Conservation (phyloP, 2,329 filamentous ascomycete genomes). For the Aspergillus udagawae region DNA sequence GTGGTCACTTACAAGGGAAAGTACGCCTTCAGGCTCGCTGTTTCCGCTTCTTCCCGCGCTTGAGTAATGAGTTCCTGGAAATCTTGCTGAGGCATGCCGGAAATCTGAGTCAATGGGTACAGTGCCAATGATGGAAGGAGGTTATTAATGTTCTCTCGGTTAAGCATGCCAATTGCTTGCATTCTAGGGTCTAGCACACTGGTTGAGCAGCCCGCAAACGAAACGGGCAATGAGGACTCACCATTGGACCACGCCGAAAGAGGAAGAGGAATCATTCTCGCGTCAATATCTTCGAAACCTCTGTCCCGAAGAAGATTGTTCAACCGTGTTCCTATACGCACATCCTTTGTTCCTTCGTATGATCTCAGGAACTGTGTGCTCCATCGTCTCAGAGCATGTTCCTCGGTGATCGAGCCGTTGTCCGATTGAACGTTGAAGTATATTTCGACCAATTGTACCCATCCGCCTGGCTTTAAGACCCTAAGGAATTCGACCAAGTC, state of each 20-base stretch:
- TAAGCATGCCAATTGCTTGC: conserved; percentile 40
- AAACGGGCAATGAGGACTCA: conserved; percentile 36
- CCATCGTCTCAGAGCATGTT: conserved; percentile 63
- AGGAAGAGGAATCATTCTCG: conserved; percentile 61
- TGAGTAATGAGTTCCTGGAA: conserved; percentile 35
- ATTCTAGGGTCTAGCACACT: conserved; percentile 36
- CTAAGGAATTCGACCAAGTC: conserved; percentile 15
- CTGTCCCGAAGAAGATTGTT: conserved; percentile 55
- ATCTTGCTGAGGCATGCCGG: conserved; percentile 38
- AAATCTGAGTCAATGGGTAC: conserved; percentile 42
- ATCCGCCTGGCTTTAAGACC: conserved; percentile 67
- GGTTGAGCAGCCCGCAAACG: conserved; percentile 15
- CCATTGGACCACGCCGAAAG: conserved; percentile 67
- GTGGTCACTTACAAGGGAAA: conserved; percentile 40
- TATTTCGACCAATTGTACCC: conserved; percentile 85
- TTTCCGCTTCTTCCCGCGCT: conserved; percentile 37
- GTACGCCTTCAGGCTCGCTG: conserved; percentile 39
- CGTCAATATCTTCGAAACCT: conserved; percentile 66
- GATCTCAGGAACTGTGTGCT: conserved; percentile 61
- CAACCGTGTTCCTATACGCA: conserved; percentile 60
- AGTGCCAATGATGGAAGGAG: conserved; percentile 40
- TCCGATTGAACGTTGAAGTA: conserved; percentile 83
- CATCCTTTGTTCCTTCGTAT: conserved; percentile 62
- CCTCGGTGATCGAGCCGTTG: conserved; percentile 69
- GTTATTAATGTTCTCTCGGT: conserved; percentile 34